A percentile compares a stretch with the other conserved stretches of the same genome.
These are phyloP conservation scores for Elsinoe arachidis DNA, from an alignment of 2,329 filamentous ascomycete genomes.

Conservation along the genomic window DNA sequence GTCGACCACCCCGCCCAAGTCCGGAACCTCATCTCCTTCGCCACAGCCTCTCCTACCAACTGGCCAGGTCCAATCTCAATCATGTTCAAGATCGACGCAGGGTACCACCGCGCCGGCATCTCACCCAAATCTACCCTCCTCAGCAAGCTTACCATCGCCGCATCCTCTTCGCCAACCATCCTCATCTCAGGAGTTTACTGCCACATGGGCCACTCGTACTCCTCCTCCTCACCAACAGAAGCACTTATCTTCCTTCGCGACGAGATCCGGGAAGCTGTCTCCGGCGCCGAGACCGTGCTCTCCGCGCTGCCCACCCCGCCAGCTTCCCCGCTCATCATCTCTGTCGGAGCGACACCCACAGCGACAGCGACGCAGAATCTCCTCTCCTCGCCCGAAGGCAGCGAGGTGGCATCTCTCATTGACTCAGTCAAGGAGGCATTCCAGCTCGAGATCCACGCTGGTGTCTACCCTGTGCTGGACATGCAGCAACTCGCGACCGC, in stretches of 20 bases:
- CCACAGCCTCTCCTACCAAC: constrained; percentile 19
- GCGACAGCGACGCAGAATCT: constrained; percentile 58
- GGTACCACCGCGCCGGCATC: constrained; percentile 62
- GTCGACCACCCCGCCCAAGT: constrained; percentile 61
- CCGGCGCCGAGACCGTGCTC: constrained; percentile 33
- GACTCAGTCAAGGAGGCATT: constrained; percentile 27
- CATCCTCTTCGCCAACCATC: constrained; percentile 36
- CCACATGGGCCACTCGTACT: constrained; percentile 66
- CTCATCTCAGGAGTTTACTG: constrained; percentile 59
- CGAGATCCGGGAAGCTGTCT: constrained; percentile 50
- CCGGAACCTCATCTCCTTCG: constrained; percentile 37
- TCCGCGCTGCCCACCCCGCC: constrained; percentile 21
- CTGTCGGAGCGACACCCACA: constrained; percentile 70
- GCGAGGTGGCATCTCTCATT: constrained; percentile 27
- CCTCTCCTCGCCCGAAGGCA: constrained; percentile 31
- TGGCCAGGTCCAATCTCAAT: constrained; percentile 44
- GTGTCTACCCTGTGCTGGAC: constrained; percentile 67
- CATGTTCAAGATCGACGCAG: constrained; percentile 68
- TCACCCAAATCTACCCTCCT: constrained; percentile 42
- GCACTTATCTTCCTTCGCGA: constrained; percentile 51
- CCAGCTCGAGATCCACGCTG: constrained; percentile 62
- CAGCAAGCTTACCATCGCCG: constrained; percentile 39
- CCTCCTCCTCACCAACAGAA: constrained; percentile 43
- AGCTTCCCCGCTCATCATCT: constrained; percentile 43
- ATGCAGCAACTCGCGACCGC: constrained; percentile 71